Evolutionary conservation across 2,329 filamentous ascomycete species (phyloP).

Genomic region (Fusarium begoniae): DNA sequence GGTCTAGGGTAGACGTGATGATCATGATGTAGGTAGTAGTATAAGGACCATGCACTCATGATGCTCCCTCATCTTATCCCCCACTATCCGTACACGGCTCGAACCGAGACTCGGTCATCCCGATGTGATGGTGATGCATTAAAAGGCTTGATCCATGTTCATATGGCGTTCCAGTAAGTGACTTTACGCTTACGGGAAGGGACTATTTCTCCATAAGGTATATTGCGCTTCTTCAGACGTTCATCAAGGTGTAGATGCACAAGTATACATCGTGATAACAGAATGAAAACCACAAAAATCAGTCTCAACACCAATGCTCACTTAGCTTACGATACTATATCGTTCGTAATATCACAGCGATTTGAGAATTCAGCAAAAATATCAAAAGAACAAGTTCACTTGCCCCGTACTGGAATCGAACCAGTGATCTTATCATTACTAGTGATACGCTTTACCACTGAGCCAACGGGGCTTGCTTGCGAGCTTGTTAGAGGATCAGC

Average conservation of each 20-base stretch:
- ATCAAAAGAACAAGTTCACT: background rate
- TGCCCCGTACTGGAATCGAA: slow-evolving; percentile 36
- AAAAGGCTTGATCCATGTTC: background rate
- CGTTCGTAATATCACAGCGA: background rate
- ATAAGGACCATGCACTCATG: background rate
- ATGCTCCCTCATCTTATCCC: background rate
- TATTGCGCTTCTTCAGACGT: background rate
- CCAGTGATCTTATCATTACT: slow-evolving; percentile 37
- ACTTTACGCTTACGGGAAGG: background rate
- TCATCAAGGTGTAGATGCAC: too few species aligned
- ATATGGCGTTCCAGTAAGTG: background rate
- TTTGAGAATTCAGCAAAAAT: background rate
- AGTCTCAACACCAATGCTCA: background rate
- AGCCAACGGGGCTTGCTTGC: slow-evolving; percentile 32
- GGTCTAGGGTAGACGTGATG: background rate
- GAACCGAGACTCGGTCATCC: background rate
- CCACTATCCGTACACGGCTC: background rate
- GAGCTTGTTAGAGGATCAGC: fast-evolving
- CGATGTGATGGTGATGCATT: background rate
- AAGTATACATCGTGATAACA: background rate
- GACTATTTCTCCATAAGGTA: background rate
- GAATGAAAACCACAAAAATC: background rate
- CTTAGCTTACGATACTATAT: background rate
- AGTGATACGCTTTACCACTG: slow-evolving; percentile 38
- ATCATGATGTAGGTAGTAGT: too few species aligned